Evolutionary conservation across 2,329 filamentous ascomycete genomes (phyloP).

Genomic region (Cercospora beticola): DNA sequence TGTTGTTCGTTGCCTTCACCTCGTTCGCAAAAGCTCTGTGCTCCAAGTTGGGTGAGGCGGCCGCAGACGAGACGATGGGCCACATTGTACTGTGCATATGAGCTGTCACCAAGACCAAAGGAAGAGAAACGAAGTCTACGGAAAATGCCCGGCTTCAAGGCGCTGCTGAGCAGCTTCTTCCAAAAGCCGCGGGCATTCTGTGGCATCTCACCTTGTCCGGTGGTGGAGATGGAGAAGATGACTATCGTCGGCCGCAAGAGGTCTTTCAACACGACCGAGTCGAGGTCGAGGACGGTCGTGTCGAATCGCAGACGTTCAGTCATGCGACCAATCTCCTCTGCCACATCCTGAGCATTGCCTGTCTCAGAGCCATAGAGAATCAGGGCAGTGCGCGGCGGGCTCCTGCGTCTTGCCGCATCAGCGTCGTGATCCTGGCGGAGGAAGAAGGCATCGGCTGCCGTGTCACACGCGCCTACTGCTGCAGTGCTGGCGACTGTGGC

Average conservation of each 20-base stretch:
- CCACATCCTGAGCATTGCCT: slow-evolving; percentile 88
- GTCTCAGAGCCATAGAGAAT: slow-evolving; percentile 94
- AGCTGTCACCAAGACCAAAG: slow-evolving; percentile 92
- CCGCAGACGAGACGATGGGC: slow-evolving; percentile 85
- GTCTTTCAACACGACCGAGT: slow-evolving; percentile 64
- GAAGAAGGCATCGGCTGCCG: slow-evolving; percentile 1
- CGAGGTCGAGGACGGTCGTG: slow-evolving; percentile 73
- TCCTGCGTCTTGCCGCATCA: slow-evolving; percentile 1
- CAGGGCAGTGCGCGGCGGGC: slow-evolving; percentile 53
- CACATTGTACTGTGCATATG: slow-evolving; percentile 93
- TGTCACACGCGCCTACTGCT: background rate
- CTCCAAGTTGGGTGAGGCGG: slow-evolving; percentile 79
- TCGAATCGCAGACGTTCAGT: slow-evolving; percentile 76
- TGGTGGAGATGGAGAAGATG: slow-evolving; percentile 84
- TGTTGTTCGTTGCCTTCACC: slow-evolving; percentile 94
- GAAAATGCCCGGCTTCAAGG: slow-evolving; percentile 70
- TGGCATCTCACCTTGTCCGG: slow-evolving; percentile 91
- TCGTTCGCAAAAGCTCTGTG: slow-evolving; percentile 68
- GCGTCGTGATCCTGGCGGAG: background rate
- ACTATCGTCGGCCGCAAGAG: slow-evolving; percentile 55
- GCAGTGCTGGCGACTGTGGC: background rate
- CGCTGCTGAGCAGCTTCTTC: slow-evolving; percentile 78
- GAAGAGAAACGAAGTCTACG: slow-evolving; percentile 70
- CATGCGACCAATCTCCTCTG: slow-evolving; percentile 75
- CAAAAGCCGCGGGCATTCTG: slow-evolving; percentile 80